Conservation (phyloP, 177 flowering plant genomes). For the Telopea speciosissima region DNA sequence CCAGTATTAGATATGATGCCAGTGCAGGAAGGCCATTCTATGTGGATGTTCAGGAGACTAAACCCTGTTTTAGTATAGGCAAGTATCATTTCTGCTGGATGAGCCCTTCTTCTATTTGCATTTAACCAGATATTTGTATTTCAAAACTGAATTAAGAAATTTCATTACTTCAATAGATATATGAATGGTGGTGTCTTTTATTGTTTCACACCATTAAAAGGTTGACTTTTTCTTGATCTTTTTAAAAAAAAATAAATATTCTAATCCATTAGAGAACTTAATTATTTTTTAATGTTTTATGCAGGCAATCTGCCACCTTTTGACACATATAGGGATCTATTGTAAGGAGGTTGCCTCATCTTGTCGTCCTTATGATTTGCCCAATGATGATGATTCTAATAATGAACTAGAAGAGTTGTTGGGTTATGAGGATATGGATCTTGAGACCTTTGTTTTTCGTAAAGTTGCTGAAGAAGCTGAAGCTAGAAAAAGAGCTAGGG, state of each 20-base stretch:
- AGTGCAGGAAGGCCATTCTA: too few species aligned
- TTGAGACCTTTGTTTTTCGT: constrained; percentile 47
- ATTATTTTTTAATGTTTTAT: constrained; percentile 8
- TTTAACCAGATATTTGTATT: too few species aligned
- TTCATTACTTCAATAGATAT: too few species aligned
- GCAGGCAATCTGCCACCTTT: constrained; percentile 82
- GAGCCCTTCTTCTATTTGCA: too few species aligned
- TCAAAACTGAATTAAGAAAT: too few species aligned
- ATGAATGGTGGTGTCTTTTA: background rate
- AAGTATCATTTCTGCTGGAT: too few species aligned
- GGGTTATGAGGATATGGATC: constrained; percentile 63
- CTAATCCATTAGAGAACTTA: background rate
- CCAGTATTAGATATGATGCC: too few species aligned
- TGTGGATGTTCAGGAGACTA: too few species aligned
- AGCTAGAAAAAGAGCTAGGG: constrained; percentile 38
- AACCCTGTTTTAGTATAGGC: too few species aligned
- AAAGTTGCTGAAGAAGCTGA: constrained; percentile 50
- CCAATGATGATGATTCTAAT: constrained; percentile 40
- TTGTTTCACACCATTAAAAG: background rate
- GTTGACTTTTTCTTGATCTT: background rate
- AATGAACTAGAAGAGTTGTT: constrained; percentile 36
- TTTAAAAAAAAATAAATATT: background rate
- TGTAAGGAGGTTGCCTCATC: constrained; percentile 52
- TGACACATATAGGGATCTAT: constrained; percentile 57
- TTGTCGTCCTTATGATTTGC: constrained; percentile 38